phyloP scores from a whole-genome alignment of 805 yeast genomes.

The Sungouiella blattae region DNA sequence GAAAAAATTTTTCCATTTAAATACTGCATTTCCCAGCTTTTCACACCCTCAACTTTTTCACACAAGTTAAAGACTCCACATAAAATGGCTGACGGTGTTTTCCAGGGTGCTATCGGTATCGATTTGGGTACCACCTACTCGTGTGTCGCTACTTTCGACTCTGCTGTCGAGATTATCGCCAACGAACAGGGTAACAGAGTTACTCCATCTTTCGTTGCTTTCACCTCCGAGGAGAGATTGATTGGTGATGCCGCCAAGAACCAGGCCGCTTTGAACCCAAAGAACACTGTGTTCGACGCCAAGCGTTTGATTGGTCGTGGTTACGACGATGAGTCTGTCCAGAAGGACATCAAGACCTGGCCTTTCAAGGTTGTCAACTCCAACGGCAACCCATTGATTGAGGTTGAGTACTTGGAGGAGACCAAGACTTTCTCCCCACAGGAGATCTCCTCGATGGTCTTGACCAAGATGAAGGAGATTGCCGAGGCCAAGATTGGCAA shows the following conservation, averaged over 20 bases:
- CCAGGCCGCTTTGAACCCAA: conserved; percentile 50
- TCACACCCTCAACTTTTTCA: conserved; percentile 11
- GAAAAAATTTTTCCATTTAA: conserved; percentile 18
- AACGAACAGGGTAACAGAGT: conserved; percentile 52
- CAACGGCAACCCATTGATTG: conserved; percentile 45
- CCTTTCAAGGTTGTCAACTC: conserved; percentile 45
- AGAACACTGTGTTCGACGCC: conserved; percentile 48
- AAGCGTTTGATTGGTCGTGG: conserved; percentile 59
- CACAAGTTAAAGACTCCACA: conserved; percentile 7
- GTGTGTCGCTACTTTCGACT: conserved; percentile 49
- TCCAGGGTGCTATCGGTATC: conserved; percentile 45
- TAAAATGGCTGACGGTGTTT: conserved; percentile 31
- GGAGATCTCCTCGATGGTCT: conserved; percentile 48
- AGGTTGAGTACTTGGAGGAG: conserved; percentile 47
- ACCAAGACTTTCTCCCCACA: conserved; percentile 46
- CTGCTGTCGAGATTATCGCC: conserved; percentile 49
- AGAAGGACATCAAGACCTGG: conserved; percentile 50
- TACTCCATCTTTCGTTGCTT: conserved; percentile 50
- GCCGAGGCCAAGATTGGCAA: conserved; percentile 89
- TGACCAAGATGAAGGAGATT: conserved; percentile 55
- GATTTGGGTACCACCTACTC: conserved; percentile 52
- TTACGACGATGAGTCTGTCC: conserved; percentile 57
- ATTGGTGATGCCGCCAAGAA: conserved; percentile 51
- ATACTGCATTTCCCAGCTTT: conserved; percentile 11
- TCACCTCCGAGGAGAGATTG: conserved; percentile 47